Base-by-base conservation (phyloP, 225 moss, liverwort and hornwort species). In the Sphagnum tenellum region DNA sequence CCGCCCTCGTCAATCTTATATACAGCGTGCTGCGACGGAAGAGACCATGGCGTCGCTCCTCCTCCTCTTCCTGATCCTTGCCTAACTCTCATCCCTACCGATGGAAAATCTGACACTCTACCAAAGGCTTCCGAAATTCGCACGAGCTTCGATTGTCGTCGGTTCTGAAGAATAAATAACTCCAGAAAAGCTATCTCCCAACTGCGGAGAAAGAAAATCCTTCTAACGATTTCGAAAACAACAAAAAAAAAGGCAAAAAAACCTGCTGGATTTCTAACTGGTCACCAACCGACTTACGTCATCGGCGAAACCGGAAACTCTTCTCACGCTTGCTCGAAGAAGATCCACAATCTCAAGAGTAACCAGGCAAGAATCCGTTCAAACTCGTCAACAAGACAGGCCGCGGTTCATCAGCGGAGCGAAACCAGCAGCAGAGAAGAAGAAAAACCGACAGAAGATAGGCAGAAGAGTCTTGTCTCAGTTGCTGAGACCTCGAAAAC, bases 1-100 rank as follows among this genome's bases (percentile, higher is more conserved):
- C 29, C 29, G 29, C 29, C 29, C 29, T 29, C 29, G 29, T 29
- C 29, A 63, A 63, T 65, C 64, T 66, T 75, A 86, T 67, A 65
- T 81, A 3, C 56, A 83, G 54, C 46, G 70, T 70, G 58, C 4
- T 63, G 51, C n/a, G 62, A 12, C 7, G 64, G 82, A 45, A 82
- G 85, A 76, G 46, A 68, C 65, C 70, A 74, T 66, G 86, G 76
- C 66, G 56, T 44, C n/a, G 57, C 52, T 52, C 2, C 6, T 2
- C 52, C 52, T 6, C 9, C 9, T 9, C 6, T 52, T 52, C 52
- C 6, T 52, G 7, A 52, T 6, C 52, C 9, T 6, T 57, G 80
- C 53, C 13, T 59, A 51, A 78, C 84, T 76, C 81, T 80, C 80
- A 80, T 81, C 50, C 71, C 73, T 72, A 6, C 51, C 29, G 59